A percentile compares a stretch with the other conserved stretches of the same genome.
Conservation (phyloP, 805 yeast genomes). For the Zygosaccharomyces rouxii region DNA sequence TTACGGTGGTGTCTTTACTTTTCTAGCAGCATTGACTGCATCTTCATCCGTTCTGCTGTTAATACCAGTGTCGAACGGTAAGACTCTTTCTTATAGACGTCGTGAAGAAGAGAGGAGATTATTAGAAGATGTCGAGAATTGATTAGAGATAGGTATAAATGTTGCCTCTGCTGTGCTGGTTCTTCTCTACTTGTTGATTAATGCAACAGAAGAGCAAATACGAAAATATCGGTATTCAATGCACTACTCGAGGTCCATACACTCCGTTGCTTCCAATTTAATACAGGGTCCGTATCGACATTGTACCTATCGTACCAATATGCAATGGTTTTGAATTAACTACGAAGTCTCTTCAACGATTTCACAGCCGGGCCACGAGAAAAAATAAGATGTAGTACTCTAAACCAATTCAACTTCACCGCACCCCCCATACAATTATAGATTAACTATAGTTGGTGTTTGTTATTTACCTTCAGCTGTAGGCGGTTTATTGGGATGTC, state of each 20-base stretch:
- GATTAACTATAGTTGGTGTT: constrained; percentile 58
- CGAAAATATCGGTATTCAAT: no score
- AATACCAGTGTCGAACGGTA: constrained; percentile 33
- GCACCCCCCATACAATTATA: constrained; percentile 44
- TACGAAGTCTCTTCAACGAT: not conserved
- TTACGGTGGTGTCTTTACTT: constrained; percentile 72
- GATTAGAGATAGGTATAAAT: not conserved
- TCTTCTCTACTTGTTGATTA: no score
- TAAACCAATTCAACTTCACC: constrained; percentile 42
- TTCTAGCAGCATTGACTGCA: constrained; percentile 52
- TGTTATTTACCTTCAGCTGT: constrained; percentile 77
- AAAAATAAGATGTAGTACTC: no score
- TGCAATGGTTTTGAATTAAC: not conserved
- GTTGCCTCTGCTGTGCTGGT: no score
- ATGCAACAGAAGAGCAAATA: no score
- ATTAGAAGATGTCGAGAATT: not conserved
- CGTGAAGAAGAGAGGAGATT: constrained; percentile 11
- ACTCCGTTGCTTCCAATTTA: not conserved
- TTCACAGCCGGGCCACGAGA: not conserved
- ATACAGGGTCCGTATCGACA: not conserved
- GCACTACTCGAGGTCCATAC: not conserved
- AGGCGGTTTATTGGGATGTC: constrained; percentile 60
- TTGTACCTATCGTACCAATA: not conserved
- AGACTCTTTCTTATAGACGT: constrained; percentile 28
- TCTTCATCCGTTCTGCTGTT: constrained; percentile 24